Percentiles rank a stretch among this genome's conserved stretches.
Evolutionary conservation across 202 grass and related monocot genomes (phyloP).

Genomic region (Schoenoplectus tabernaemontani): DNA sequence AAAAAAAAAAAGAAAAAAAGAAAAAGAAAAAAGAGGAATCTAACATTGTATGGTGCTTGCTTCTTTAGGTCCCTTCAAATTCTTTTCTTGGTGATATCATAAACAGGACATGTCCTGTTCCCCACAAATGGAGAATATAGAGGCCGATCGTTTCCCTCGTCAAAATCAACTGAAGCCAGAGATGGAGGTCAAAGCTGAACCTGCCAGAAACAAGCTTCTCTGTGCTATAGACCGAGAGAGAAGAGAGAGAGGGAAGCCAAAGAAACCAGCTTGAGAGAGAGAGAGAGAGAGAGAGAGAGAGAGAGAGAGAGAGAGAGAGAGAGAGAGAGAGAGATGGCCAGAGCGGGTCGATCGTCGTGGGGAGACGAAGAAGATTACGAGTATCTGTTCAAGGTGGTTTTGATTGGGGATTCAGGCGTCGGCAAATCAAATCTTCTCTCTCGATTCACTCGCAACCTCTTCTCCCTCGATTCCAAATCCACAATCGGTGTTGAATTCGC

Average conservation of each 20-base stretch:
- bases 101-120: neutral
- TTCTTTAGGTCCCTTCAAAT: neutral
- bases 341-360: slow-evolving; percentile 20
- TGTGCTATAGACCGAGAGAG: neutral
- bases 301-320: neutral
- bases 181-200: slow-evolving; percentile 10
- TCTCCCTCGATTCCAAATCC: slow-evolving; percentile 41
- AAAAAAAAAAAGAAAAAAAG: too few species aligned
- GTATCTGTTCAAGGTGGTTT: slow-evolving; percentile 75
- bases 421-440: slow-evolving; percentile 42
- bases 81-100: neutral
- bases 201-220: neutral
- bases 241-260: neutral
- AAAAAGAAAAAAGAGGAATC: too few species aligned
- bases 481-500: slow-evolving; percentile 47
- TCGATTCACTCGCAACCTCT: slow-evolving; percentile 39
- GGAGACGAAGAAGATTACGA: slow-evolving; percentile 68
- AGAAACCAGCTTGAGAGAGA: neutral
- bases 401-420: slow-evolving; percentile 52
- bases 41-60: neutral
- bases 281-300: neutral
- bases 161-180: slow-evolving; percentile 21
- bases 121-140: neutral
- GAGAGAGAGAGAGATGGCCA: slow-evolving; percentile 4
- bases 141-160: slow-evolving; percentile 3